Evolutionary conservation across 78 protist species (phyloP).

Genomic region (Emiliania huxleyi): DNA sequence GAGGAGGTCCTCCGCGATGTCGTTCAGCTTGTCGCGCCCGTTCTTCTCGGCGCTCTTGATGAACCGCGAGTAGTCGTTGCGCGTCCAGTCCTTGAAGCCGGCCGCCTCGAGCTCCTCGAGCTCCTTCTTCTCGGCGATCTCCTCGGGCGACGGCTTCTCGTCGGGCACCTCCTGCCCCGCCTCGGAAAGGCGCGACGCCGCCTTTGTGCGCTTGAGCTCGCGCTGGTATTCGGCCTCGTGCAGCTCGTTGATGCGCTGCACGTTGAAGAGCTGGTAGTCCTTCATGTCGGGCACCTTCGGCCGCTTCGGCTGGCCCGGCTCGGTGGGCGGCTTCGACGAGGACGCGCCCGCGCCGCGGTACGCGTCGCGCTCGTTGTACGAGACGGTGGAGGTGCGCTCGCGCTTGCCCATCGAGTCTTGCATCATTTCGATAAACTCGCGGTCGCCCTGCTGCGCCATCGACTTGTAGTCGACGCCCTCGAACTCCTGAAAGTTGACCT

Average conservation of each 20-base stretch:
- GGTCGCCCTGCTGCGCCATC: background rate
- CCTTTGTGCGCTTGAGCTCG: background rate
- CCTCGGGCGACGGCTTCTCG: background rate
- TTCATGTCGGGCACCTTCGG: background rate
- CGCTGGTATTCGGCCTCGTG: background rate
- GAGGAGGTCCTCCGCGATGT: conserved; percentile 51
- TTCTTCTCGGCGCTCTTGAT: conserved; percentile 64
- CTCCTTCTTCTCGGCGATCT: background rate
- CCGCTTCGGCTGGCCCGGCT: background rate
- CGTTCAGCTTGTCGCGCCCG: conserved; percentile 58
- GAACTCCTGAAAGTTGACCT: conserved; percentile 45
- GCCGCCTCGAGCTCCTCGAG: background rate
- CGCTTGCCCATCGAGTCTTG: conserved; percentile 21
- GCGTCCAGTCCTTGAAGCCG: conserved; percentile 69
- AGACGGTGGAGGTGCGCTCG: background rate
- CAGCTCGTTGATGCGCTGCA: conserved; percentile 35
- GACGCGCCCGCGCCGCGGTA: background rate
- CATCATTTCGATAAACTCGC: background rate
- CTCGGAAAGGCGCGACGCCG: background rate
- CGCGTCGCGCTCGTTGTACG: conserved; percentile 6
- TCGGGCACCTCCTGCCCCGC: background rate
- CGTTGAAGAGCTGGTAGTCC: conserved; percentile 4
- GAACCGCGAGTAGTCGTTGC: conserved; percentile 58
- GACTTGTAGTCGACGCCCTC: conserved; percentile 79
- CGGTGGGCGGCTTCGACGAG: background rate